Conservation (phyloP, 2,329 filamentous ascomycete species). For the Phyllosticta citrichinensis region DNA sequence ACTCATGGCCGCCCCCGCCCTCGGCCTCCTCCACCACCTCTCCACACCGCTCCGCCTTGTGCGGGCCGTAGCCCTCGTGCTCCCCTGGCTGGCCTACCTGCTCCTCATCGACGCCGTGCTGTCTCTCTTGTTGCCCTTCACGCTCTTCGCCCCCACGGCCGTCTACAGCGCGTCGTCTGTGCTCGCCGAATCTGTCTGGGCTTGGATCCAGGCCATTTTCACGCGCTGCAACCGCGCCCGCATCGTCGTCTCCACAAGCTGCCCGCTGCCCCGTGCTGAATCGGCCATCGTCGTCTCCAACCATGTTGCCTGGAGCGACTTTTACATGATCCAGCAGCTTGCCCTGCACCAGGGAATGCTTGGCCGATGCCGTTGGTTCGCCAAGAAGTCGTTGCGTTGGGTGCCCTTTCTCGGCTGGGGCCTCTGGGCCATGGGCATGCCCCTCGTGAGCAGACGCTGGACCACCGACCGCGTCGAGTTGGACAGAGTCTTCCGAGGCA, state of each 20-base stretch:
- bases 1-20: neutral
- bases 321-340: conserved; percentile 54
- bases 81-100: conserved; percentile 46
- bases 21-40: neutral
- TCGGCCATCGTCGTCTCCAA: conserved; percentile 52
- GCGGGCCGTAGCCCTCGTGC: conserved; percentile 35
- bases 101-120: conserved; percentile 41
- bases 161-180: conserved; percentile 46
- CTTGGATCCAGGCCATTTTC: conserved; percentile 49
- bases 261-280: conserved; percentile 40
- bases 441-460: conserved; percentile 52
- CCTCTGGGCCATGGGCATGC: conserved; percentile 56
- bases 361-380: conserved; percentile 51
- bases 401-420: conserved; percentile 56
- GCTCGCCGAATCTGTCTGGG: conserved; percentile 47
- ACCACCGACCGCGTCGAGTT: conserved; percentile 47
- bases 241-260: conserved; percentile 37
- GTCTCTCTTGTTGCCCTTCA: conserved; percentile 24
- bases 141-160: conserved; percentile 31
- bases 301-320: conserved; percentile 53
- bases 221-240: conserved; percentile 42
- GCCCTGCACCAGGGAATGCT: conserved; percentile 48
- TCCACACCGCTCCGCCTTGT: conserved; percentile 20
- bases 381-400: conserved; percentile 48
- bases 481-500: conserved; percentile 46